A percentile compares a stretch with the other conserved stretches of the same genome.
Evolutionary conservation across 1,139 yeast species (phyloP).

Genomic region (Lodderomyces margitis): DNA sequence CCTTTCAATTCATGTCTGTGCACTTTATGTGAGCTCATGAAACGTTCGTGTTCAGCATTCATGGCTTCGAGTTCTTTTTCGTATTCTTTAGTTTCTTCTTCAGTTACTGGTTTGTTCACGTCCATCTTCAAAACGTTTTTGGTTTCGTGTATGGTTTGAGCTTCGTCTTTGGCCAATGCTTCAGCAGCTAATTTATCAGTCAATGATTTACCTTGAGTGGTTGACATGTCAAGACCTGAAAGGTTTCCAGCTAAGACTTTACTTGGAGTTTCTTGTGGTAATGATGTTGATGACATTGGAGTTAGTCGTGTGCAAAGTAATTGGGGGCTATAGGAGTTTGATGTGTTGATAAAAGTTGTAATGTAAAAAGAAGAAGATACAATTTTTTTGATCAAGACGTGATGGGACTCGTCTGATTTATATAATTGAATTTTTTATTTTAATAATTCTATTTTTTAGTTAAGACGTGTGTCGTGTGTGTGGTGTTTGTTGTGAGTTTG

Average conservation of each 20-base stretch:
- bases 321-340: too few relatives aligned
- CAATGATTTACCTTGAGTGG: slow-evolving; percentile 34
- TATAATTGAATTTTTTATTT: not conserved
- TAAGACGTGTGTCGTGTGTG: slow-evolving; percentile 1
- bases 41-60: slow-evolving; percentile 44
- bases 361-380: not conserved
- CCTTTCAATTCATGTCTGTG: slow-evolving; percentile 74
- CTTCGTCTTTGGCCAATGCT: slow-evolving; percentile 41
- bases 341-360: not conserved
- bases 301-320: not conserved
- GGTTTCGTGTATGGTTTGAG: slow-evolving; percentile 26
- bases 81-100: slow-evolving; percentile 11
- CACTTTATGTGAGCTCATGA: slow-evolving; percentile 57
- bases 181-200: slow-evolving; percentile 48
- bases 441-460: too few relatives aligned
- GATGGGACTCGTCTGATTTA: slow-evolving; percentile 3
- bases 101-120: slow-evolving; percentile 10
- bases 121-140: slow-evolving; percentile 18
- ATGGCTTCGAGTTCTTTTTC: slow-evolving; percentile 19
- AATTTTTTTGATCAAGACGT: slow-evolving; percentile 1
- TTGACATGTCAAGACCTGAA: slow-evolving; percentile 39
- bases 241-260: slow-evolving; percentile 50
- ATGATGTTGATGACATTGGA: slow-evolving; percentile 14
- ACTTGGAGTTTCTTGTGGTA: slow-evolving; percentile 52
- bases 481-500: slow-evolving; percentile 1